phyloP scores from a whole-genome alignment of 1,139 yeast genomes.

The Taphrina communis region DNA sequence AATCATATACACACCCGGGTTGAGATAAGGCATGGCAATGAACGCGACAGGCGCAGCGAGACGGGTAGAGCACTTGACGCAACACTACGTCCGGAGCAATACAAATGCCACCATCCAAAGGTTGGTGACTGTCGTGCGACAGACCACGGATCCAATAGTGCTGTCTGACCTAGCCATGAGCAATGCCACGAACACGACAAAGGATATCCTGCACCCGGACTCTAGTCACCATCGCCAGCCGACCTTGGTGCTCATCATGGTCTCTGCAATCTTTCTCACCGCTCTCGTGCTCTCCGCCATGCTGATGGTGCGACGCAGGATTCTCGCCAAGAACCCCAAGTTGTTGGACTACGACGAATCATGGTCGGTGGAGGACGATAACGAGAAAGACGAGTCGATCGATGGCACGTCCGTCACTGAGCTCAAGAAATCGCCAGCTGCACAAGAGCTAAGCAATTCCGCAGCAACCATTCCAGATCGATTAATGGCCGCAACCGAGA shows the following conservation, averaged over 20 bases:
- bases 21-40: no score
- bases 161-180: not conserved
- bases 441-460: no score
- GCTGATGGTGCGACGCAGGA: slow-evolving; percentile 6
- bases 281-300: not conserved
- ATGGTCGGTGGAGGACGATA: not conserved
- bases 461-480: no score
- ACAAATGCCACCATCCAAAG: not conserved
- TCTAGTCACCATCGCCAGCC: slow-evolving; percentile 14
- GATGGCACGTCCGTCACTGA: not conserved
- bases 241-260: slow-evolving; percentile 6
- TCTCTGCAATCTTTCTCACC: not conserved
- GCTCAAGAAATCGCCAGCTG: no score
- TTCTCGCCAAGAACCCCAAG: not conserved
- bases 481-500: not conserved
- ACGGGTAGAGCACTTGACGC: not conserved
- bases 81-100: not conserved
- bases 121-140: not conserved
- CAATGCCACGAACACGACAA: not conserved
- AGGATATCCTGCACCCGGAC: slow-evolving; percentile 11
- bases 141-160: not conserved
- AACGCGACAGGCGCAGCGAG: no score
- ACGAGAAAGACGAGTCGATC: not conserved
- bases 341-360: slow-evolving; percentile 7
- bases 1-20: no score